A percentile compares a stretch with the other conserved stretches of the same genome.
phyloP scores from a whole-genome alignment of 192 early-diverging fungal species.

The Pilaira anomala region DNA sequence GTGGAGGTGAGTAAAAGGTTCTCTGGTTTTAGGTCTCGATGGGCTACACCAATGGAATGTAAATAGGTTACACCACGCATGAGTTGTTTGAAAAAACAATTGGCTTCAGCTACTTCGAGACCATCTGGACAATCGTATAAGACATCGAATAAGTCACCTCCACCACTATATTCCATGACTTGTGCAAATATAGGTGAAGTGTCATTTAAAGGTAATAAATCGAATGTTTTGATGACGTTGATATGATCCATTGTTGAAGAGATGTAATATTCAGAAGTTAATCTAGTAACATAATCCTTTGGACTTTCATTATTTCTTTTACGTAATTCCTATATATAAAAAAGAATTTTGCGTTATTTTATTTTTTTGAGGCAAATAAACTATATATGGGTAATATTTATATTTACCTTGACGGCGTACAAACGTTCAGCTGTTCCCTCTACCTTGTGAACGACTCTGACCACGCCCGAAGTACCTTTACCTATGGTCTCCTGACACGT shows the following conservation, averaged over 20 bases:
- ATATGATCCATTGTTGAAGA: slow-evolving; percentile 69
- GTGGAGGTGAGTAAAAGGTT: slow-evolving; percentile 68
- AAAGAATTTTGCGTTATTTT: not conserved
- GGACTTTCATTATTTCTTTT: slow-evolving; percentile 54
- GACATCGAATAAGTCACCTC: slow-evolving; percentile 73
- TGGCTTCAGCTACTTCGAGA: slow-evolving; percentile 47
- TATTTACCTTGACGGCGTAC: slow-evolving; percentile 45
- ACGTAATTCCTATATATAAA: slow-evolving; percentile 73
- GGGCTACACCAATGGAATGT: slow-evolving; percentile 78
- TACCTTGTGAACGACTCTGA: slow-evolving; percentile 38
- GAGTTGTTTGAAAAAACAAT: slow-evolving; percentile 76
- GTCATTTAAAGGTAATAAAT: slow-evolving; percentile 69
- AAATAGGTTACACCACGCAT: slow-evolving; percentile 74
- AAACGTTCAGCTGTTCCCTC: slow-evolving; percentile 27
- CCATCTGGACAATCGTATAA: slow-evolving; percentile 62
- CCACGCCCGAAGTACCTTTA: slow-evolving; percentile 44
- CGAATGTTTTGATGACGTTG: slow-evolving; percentile 78
- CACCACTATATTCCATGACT: slow-evolving; percentile 85
- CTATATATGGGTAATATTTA: not conserved
- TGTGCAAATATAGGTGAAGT: slow-evolving; percentile 50
- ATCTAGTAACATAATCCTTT: slow-evolving; percentile 51
- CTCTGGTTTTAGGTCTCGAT: slow-evolving; percentile 84
- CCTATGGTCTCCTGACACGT: slow-evolving; percentile 42
- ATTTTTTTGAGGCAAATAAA: not conserved
- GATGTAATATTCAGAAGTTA: slow-evolving; percentile 81